Base-by-base conservation (phyloP, 345 rosid species). In the Brassica incana region DNA sequence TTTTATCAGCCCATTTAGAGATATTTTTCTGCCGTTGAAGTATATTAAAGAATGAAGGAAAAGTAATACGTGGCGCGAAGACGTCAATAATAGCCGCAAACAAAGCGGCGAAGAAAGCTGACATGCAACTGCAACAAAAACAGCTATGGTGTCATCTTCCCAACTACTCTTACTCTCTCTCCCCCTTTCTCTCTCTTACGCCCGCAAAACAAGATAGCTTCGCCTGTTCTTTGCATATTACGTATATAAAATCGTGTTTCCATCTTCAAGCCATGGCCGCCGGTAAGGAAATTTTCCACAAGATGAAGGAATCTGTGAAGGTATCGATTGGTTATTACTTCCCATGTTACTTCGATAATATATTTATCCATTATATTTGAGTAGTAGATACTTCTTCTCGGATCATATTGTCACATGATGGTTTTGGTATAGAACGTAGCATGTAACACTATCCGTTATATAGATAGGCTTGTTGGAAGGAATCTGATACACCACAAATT, bases 241-340 rank as follows among this genome's bases (percentile, higher is more conserved):
- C 56, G 14, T 20, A 80, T 16, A 64, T 18, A 56, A 29, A 29
- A 45, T 72, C 27, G 69, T 32, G 36, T 64, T 64, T 35, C 27
- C 38, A 8, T 63, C 68, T 8, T 27, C 12, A 36, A 60, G 48
- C 87, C 81, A 92, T 94, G 98, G 25, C 77, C 48, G 25, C 77
- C 36, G 92, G 96, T 69, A 95, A 15, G 77, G 92, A 95, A 65
- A 86, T 91, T 83, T 80, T 92, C 48, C 80, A 84, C 77, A 92
- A 89, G 85, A 86, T 92, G 97, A 95, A 95, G 90, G 95, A 91
- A 74, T 77, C 73, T 30, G 30, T 59, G 8, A 65, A 52, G 75
- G 65, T 74, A 54, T 33, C 27, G 32, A 2, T 59, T 71, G 15
- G 23, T 38, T 10, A 0, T 6, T 69, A 5, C 40, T 36, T 16